Evolutionary conservation across 805 yeast species (phyloP).

Genomic region (Priceomyces fermenticarens): DNA sequence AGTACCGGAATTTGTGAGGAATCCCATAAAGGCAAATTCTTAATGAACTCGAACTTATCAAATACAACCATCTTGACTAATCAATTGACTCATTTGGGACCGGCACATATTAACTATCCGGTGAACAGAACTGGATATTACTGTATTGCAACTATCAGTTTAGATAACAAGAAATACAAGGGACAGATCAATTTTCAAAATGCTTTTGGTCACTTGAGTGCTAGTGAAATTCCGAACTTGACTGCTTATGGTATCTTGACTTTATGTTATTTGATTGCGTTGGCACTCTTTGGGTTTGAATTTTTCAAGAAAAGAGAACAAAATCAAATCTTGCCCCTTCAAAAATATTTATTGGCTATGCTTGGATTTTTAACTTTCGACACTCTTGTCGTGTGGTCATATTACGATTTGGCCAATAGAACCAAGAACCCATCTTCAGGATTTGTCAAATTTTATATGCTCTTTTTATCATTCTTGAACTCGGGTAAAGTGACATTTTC

Average conservation of each 20-base stretch:
- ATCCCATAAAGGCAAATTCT: constrained; percentile 57
- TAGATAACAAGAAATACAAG: constrained; percentile 44
- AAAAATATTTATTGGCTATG: constrained; percentile 85
- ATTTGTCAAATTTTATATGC: constrained; percentile 66
- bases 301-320: constrained; percentile 72
- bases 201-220: constrained; percentile 87
- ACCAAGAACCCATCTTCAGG: constrained; percentile 47
- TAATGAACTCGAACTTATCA: constrained; percentile 46
- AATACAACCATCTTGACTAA: constrained; percentile 57
- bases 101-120: constrained; percentile 58
- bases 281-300: constrained; percentile 81
- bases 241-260: constrained; percentile 87
- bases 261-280: constrained; percentile 74
- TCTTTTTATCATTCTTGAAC: constrained; percentile 73
- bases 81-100: constrained; percentile 54
- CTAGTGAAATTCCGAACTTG: constrained; percentile 85
- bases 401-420: constrained; percentile 78
- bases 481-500: constrained; percentile 83
- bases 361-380: constrained; percentile 79
- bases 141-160: constrained; percentile 73
- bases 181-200: constrained; percentile 83
- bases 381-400: constrained; percentile 86
- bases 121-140: constrained; percentile 83
- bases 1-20: constrained; percentile 48
- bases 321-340: constrained; percentile 83